These are phyloP conservation scores for Fusarium sambucinum DNA, from an alignment of 2,329 filamentous ascomycete species.

Conservation along the genomic window DNA sequence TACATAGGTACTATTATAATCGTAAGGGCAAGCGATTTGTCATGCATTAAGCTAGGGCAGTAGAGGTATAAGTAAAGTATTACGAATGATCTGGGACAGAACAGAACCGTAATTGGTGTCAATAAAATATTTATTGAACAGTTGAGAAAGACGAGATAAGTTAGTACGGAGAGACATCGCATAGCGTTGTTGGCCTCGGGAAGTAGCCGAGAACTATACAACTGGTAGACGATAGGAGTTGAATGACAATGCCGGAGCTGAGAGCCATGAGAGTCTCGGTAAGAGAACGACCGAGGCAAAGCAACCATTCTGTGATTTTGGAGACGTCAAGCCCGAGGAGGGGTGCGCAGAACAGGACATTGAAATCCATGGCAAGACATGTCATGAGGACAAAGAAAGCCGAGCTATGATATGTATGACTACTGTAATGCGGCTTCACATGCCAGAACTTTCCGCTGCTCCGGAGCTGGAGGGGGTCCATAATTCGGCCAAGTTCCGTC, in stretches of 20 bases:
- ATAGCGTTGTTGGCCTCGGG: constrained; percentile 29
- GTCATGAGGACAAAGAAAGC: constrained; percentile 23
- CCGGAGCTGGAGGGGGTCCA: constrained; percentile 40
- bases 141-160: background rate
- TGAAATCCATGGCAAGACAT: constrained; percentile 16
- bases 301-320: constrained; percentile 2
- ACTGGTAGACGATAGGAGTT: background rate
- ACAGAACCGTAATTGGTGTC: background rate
- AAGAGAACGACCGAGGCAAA: constrained; percentile 39
- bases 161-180: background rate
- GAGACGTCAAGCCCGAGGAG: constrained; percentile 6
- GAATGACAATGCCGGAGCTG: background rate
- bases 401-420: background rate
- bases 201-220: constrained; percentile 31
- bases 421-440: constrained; percentile 44
- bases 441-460: constrained; percentile 50
- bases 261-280: constrained; percentile 20
- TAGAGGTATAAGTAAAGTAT: background rate
- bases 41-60: too few species aligned
- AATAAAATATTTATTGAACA: background rate
- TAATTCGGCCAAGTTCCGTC: constrained; percentile 48
- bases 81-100: background rate
- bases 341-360: constrained; percentile 16
- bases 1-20: too few species aligned
- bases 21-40: background rate